Conservation (phyloP, 2,329 filamentous ascomycete species). For the Cordyceps sp. region DNA sequence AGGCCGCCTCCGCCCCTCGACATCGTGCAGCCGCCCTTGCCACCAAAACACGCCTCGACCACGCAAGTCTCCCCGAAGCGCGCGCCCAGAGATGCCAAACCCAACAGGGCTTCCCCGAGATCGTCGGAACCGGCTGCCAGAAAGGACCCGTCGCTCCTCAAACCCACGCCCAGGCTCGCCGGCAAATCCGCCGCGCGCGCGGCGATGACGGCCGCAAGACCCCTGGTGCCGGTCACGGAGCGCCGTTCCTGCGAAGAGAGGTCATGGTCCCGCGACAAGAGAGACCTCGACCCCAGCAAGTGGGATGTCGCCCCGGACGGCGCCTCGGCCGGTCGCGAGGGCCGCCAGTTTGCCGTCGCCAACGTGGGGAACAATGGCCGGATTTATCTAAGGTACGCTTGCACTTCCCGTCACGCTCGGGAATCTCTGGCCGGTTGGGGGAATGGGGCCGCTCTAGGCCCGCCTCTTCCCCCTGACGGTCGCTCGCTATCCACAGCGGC, state of each 20-base stretch:
- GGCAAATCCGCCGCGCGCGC: conserved; percentile 4
- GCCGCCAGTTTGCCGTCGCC: conserved; percentile 60
- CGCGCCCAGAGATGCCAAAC: conserved; percentile 2
- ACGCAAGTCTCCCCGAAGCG: conserved; percentile 3
- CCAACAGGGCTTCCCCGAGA: conserved; percentile 2
- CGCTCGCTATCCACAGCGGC: not conserved
- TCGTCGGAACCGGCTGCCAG: not conserved
- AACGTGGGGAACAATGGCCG: conserved; percentile 73
- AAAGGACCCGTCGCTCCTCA: conserved; percentile 4
- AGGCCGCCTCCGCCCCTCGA: conserved; percentile 4
- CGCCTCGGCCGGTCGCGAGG: conserved; percentile 43
- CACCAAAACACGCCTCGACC: not conserved
- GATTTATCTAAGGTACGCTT: conserved; percentile 60
- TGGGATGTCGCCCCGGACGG: conserved; percentile 43
- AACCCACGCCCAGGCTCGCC: conserved; percentile 2
- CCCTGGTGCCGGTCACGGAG: conserved; percentile 29
- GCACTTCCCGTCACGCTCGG: not conserved
- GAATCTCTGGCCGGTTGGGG: not conserved
- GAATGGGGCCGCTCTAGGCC: not conserved
- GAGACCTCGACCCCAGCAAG: conserved; percentile 36
- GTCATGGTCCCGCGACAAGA: conserved; percentile 22
- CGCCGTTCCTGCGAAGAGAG: conserved; percentile 25
- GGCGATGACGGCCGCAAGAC: conserved; percentile 11
- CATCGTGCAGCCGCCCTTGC: conserved; percentile 1
- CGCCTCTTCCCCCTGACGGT: not conserved